These are phyloP conservation scores for Mucor plumbeus DNA, from an alignment of 371 early-diverging fungal genomes.

Conservation along the genomic window DNA sequence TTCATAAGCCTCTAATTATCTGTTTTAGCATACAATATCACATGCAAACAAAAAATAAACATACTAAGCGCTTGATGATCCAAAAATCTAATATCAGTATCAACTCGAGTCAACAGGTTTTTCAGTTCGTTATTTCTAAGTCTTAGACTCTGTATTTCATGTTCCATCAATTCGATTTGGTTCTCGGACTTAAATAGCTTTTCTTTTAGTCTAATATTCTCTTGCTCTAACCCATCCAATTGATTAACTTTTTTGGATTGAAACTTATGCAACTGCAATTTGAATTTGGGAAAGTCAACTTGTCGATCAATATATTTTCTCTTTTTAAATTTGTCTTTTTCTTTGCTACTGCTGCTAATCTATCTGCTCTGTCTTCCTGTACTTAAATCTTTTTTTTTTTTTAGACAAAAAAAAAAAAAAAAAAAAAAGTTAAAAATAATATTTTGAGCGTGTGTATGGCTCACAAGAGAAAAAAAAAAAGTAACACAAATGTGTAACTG, in stretches of 20 bases:
- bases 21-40: neutral
- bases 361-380: constrained; percentile 17
- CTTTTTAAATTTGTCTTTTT: constrained; percentile 11
- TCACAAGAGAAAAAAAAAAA: neutral
- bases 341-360: constrained; percentile 14
- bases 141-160: constrained; percentile 8
- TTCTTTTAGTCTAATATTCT: constrained; percentile 23
- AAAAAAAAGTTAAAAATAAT: constrained; percentile 7
- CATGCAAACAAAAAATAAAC: neutral
- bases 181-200: constrained; percentile 13
- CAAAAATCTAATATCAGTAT: neutral
- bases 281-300: neutral
- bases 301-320: neutral
- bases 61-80: constrained; percentile 15
- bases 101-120: neutral
- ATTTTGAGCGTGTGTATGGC: neutral
- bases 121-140: constrained; percentile 3
- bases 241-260: constrained; percentile 25
- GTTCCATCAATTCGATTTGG: constrained; percentile 12
- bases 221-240: constrained; percentile 20
- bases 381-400: constrained; percentile 12
- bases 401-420: neutral
- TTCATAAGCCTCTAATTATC: constrained; percentile 18
- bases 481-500: constrained; percentile 6
- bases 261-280: constrained; percentile 21